Percentiles rank a stretch among this genome's conserved stretches.
Conservation (phyloP, 352 stramenopile species). For the Paralagenidium karlingii region DNA sequence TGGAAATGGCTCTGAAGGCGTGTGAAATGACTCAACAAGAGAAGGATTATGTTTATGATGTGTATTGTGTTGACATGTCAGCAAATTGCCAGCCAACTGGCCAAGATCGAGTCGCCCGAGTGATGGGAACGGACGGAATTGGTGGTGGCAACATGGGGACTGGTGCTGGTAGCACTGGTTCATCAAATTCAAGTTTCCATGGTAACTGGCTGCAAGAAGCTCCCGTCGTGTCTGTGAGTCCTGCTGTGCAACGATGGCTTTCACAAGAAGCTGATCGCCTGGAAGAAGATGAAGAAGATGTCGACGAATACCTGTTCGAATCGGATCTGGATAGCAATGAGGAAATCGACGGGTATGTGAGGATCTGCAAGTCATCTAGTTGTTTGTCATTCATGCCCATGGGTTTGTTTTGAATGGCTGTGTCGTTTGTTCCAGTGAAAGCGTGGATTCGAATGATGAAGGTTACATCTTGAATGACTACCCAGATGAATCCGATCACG, state of each 20-base stretch:
- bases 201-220: conserved; percentile 8
- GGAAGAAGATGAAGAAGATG: conserved; percentile 25
- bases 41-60: conserved; percentile 77
- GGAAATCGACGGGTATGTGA: conserved; percentile 44
- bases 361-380: conserved; percentile 5
- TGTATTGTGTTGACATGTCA: conserved; percentile 71
- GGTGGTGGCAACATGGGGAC: too few relatives aligned
- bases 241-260: conserved; percentile 67
- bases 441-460: conserved; percentile 76
- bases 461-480: conserved; percentile 72
- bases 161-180: too few relatives aligned
- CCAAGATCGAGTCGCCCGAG: too few relatives aligned
- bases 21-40: conserved; percentile 65
- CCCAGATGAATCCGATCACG: conserved; percentile 46
- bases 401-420: conserved; percentile 3
- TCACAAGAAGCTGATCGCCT: conserved; percentile 34
- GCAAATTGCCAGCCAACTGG: conserved; percentile 24
- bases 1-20: conserved; percentile 47
- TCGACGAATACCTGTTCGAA: conserved; percentile 71
- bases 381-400: not conserved
- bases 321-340: conserved; percentile 59
- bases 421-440: conserved; percentile 24
- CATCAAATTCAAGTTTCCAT: not conserved
- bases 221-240: conserved; percentile 58
- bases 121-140: too few relatives aligned